Conservation (phyloP, 1,139 yeast genomes). For the Candida labiduridarum region DNA sequence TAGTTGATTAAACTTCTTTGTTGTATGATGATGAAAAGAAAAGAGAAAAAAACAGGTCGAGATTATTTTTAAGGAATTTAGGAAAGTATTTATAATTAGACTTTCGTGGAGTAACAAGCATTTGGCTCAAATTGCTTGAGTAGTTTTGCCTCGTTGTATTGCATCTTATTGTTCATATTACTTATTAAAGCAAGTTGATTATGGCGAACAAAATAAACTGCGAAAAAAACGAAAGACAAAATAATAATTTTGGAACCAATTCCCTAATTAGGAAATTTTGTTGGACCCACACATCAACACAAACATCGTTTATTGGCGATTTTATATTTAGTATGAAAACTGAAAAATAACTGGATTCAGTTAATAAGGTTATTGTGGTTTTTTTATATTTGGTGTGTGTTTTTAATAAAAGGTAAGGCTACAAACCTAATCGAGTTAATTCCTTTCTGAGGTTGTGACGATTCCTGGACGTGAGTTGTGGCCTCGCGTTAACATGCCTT, state of each 20-base stretch:
- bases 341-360: constrained; percentile 2
- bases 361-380: background rate
- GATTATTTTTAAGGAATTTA: background rate
- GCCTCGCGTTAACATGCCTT: background rate
- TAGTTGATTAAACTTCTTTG: background rate
- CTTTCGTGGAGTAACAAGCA: background rate
- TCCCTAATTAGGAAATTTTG: constrained; percentile 17
- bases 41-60: constrained; percentile 1
- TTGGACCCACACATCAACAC: constrained; percentile 7
- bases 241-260: constrained; percentile 6
- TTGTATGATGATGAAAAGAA: constrained; percentile 7
- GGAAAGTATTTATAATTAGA: background rate
- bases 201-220: background rate
- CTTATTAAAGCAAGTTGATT: constrained; percentile 1
- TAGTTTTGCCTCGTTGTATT: background rate
- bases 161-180: constrained; percentile 1
- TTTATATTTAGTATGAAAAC: background rate
- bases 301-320: background rate
- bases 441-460: background rate
- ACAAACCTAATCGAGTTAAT: background rate
- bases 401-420: background rate
- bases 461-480: background rate
- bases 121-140: background rate
- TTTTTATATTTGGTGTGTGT: background rate
- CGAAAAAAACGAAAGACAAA: constrained; percentile 4